Conservation (phyloP, 306 rosid species). For the Prunus campanulata region DNA sequence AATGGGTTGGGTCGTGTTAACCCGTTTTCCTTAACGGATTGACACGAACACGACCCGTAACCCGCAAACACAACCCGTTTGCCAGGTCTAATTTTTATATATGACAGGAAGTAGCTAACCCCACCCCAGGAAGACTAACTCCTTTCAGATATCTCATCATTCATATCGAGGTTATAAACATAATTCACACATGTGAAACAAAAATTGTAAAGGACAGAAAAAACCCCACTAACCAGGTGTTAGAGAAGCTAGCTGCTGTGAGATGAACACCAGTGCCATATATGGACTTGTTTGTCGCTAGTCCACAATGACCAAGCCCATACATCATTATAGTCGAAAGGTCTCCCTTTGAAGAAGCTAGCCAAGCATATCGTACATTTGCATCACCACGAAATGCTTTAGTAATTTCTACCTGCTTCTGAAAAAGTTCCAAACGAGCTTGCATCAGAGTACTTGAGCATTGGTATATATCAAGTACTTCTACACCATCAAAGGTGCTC, state of each 20-base stretch:
- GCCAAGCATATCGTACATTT: constrained; percentile 81
- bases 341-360: constrained; percentile 58
- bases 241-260: constrained; percentile 47
- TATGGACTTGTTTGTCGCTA: constrained; percentile 37
- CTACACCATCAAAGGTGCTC: constrained; percentile 35
- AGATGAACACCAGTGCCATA: constrained; percentile 75
- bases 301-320: constrained; percentile 73
- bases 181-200: neutral
- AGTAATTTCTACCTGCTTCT: constrained; percentile 76
- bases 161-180: neutral
- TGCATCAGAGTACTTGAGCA: constrained; percentile 43
- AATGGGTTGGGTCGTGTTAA: no score
- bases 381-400: constrained; percentile 54
- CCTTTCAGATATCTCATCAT: neutral
- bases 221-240: constrained; percentile 47
- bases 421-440: constrained; percentile 64
- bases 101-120: neutral
- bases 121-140: neutral
- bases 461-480: constrained; percentile 46
- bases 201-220: neutral
- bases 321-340: constrained; percentile 47
- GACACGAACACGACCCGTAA: no score
- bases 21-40: no score
- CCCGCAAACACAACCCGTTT: no score
- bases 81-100: neutral